phyloP scores from a whole-genome alignment of 2,329 filamentous ascomycete species.

The Hypoxylon sp. region DNA sequence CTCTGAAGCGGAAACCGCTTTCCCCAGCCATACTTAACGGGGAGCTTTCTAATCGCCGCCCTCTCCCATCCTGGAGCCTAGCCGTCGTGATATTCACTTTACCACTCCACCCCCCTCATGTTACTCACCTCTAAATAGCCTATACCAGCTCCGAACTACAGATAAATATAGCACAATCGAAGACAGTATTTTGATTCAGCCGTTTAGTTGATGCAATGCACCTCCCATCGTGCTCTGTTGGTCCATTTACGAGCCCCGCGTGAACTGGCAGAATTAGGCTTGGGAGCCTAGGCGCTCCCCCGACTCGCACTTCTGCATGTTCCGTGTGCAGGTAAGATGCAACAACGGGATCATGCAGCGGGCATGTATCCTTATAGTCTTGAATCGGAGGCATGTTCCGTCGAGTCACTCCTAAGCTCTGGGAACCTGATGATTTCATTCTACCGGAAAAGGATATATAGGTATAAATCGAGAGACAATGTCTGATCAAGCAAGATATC shows the following conservation, averaged over 20 bases:
- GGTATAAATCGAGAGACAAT: background rate
- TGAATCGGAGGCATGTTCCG: background rate
- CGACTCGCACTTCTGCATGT: background rate
- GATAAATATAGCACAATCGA: background rate
- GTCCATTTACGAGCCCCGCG: background rate
- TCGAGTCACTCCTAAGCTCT: background rate
- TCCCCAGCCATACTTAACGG: background rate
- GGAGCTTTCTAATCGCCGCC: background rate
- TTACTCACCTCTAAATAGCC: background rate
- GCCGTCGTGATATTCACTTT: background rate
- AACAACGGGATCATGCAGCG: background rate
- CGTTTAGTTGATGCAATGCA: background rate
- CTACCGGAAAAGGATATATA: background rate
- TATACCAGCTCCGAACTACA: background rate
- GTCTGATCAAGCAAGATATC: background rate
- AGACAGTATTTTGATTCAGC: background rate
- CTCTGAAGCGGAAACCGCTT: background rate
- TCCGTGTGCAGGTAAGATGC: background rate
- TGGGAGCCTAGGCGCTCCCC: background rate
- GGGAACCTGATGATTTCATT: background rate
- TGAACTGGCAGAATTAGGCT: background rate
- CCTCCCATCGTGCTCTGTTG: background rate
- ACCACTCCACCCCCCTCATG: background rate
- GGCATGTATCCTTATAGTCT: background rate
- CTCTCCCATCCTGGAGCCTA: background rate